A percentile compares a stretch with the other conserved stretches of the same genome.
phyloP scores from a whole-genome alignment of 2,329 filamentous ascomycete genomes.

The Metarhizium robertsii region DNA sequence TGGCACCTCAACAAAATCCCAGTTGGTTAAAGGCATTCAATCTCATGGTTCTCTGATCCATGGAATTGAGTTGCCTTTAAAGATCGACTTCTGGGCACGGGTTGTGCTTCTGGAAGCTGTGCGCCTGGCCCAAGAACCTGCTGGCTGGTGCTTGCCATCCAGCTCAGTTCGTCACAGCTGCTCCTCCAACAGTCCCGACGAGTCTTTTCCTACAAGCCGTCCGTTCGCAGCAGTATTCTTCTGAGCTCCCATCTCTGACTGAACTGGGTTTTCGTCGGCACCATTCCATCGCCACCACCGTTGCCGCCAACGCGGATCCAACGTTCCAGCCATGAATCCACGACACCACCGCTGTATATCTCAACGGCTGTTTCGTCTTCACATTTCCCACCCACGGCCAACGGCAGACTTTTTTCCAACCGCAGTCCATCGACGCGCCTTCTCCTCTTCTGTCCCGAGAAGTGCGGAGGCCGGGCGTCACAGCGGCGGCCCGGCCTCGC shows the following conservation, averaged over 20 bases:
- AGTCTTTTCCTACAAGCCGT: neutral
- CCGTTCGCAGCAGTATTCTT: neutral
- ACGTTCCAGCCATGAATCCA: slow-evolving; percentile 8
- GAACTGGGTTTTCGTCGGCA: neutral
- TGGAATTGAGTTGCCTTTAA: neutral
- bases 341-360: slow-evolving; percentile 7
- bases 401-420: too few species aligned
- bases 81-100: neutral
- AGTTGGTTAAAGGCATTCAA: neutral
- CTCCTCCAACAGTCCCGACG: too few species aligned
- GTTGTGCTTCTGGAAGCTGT: neutral
- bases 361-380: slow-evolving; percentile 5
- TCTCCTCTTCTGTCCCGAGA: neutral
- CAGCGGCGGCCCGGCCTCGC: neutral
- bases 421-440: neutral
- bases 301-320: neutral
- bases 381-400: neutral
- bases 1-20: neutral
- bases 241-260: neutral
- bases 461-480: neutral
- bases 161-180: too few species aligned
- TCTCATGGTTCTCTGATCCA: neutral
- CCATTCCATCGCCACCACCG: neutral
- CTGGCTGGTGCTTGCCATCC: neutral
- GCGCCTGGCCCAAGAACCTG: neutral